Evolutionary conservation across 2,329 filamentous ascomycete genomes (phyloP).

Genomic region (Botrytis byssoidea): DNA sequence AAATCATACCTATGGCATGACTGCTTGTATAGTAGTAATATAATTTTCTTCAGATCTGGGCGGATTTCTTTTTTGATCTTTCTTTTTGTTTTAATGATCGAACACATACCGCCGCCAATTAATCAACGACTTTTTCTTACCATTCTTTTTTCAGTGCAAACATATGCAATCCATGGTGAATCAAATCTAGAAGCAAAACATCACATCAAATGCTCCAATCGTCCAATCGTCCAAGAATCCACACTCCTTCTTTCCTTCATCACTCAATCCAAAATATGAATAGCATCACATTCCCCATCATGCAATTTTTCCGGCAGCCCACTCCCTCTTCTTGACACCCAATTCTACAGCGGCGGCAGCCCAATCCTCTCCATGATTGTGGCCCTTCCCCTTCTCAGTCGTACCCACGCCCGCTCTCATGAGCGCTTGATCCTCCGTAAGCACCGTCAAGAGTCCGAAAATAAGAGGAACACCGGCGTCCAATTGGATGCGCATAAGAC

Average conservation of each 20-base stretch:
- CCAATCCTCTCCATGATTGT: constrained; percentile 98
- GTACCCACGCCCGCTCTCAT: constrained; percentile 70
- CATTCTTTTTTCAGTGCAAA: background rate
- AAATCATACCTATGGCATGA: constrained; percentile 20
- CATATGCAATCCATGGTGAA: background rate
- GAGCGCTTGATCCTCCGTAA: constrained; percentile 84
- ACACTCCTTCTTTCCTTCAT: background rate
- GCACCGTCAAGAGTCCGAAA: constrained; percentile 86
- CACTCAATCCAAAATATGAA: background rate
- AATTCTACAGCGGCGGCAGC: constrained; percentile 91
- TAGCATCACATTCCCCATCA: constrained; percentile 8
- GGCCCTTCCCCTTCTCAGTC: constrained; percentile 62
- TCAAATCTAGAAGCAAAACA: background rate
- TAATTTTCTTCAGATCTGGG: constrained; percentile 21
- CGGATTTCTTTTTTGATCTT: constrained; percentile 3
- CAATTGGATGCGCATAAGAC: constrained; percentile 90
- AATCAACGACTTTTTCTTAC: background rate
- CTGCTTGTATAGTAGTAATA: constrained; percentile 25
- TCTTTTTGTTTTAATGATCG: constrained; percentile 9
- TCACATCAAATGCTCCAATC: background rate
- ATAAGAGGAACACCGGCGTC: constrained; percentile 87
- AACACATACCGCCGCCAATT: background rate
- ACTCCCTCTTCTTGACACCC: constrained; percentile 80
- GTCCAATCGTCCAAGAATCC: background rate
- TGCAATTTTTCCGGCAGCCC: constrained; percentile 53